These are phyloP conservation scores for Bondarzewia mesenterica DNA, from an alignment of 1,284 basidiomycete species.

Conservation along the genomic window DNA sequence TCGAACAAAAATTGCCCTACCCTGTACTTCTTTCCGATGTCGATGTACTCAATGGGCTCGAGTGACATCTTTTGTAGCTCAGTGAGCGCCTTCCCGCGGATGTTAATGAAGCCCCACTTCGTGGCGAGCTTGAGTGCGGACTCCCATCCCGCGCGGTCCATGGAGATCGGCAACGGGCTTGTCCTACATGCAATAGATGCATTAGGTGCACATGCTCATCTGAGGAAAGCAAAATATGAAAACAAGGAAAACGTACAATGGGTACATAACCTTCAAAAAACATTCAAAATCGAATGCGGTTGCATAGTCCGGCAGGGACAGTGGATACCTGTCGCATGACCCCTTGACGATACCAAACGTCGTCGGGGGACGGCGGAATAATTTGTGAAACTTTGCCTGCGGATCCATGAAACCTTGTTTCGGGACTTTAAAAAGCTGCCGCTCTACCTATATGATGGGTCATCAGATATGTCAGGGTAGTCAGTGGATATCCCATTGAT, in stretches of 20 bases:
- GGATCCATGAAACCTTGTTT: background rate
- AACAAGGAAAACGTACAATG: background rate
- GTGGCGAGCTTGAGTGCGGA: background rate
- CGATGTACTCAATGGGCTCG: background rate
- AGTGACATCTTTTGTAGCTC: background rate
- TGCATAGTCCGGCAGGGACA: background rate
- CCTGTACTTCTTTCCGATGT: background rate
- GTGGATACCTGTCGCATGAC: background rate
- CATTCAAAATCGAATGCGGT: background rate
- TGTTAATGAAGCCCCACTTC: background rate
- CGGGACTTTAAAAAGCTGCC: background rate
- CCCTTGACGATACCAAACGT: too few relatives aligned
- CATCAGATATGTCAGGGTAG: background rate
- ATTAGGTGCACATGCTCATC: background rate
- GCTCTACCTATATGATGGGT: background rate
- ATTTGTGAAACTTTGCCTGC: background rate
- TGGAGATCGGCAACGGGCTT: background rate
- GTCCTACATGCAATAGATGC: too few relatives aligned
- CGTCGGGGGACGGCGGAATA: background rate
- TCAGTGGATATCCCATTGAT: background rate
- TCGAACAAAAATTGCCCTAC: background rate
- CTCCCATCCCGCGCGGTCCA: background rate
- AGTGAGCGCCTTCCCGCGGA: background rate
- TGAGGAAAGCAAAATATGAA: background rate
- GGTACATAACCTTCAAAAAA: background rate